Percentiles rank a stretch among this genome's conserved stretches.
These are phyloP conservation scores for Fusarium tuaranense DNA, from an alignment of 2,329 filamentous ascomycete genomes.

Conservation along the genomic window DNA sequence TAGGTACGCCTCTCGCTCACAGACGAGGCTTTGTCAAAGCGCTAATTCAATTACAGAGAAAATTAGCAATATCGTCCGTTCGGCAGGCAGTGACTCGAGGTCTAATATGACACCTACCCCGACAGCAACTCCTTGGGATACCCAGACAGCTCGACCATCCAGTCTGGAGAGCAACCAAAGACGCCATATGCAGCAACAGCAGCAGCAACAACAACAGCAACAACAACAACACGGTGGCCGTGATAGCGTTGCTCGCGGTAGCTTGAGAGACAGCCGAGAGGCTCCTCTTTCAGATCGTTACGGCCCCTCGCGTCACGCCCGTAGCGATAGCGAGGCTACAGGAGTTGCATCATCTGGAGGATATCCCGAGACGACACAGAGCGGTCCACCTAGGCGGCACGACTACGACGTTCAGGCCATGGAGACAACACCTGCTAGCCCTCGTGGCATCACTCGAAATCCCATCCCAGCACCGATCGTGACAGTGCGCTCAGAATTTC, in stretches of 20 bases:
- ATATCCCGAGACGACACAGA: constrained; percentile 81
- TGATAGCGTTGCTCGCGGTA: constrained; percentile 54
- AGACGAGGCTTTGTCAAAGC: constrained; percentile 35
- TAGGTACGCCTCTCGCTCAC: constrained; percentile 68
- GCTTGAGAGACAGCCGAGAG: constrained; percentile 64
- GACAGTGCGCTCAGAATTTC: constrained; percentile 97
- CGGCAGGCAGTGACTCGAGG: constrained; percentile 74
- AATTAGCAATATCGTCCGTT: constrained; percentile 91
- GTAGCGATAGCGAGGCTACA: constrained; percentile 84
- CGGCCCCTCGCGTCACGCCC: constrained; percentile 67
- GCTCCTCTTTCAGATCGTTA: constrained; percentile 58
- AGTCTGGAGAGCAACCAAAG: constrained; percentile 59
- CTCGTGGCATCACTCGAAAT: constrained; percentile 79
- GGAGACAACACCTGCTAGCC: constrained; percentile 85
- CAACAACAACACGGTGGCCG: constrained; percentile 41
- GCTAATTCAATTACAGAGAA: constrained; percentile 74
- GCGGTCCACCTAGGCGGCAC: constrained; percentile 78
- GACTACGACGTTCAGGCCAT: constrained; percentile 97
- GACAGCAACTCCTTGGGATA: constrained; percentile 76
- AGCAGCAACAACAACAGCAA: constrained; percentile 34
- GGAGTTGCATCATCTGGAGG: constrained; percentile 81
- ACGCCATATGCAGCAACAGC: constrained; percentile 44
- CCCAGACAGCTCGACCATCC: constrained; percentile 65
- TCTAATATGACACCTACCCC: constrained; percentile 66
- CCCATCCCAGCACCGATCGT: constrained; percentile 91